phyloP scores from a whole-genome alignment of 306 rosid genomes.

The Cucumis melo region DNA sequence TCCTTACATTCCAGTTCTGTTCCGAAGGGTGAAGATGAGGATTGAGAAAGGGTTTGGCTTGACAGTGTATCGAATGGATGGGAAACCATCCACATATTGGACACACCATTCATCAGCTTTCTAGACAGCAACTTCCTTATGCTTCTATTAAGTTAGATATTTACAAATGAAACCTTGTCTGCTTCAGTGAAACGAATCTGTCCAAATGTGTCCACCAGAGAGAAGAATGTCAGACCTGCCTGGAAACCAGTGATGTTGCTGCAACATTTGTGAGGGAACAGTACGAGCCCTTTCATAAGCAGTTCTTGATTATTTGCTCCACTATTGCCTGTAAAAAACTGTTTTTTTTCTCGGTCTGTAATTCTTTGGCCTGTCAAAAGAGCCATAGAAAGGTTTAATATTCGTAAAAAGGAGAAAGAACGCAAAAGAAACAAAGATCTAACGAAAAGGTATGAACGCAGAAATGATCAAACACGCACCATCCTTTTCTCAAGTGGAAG shows the following conservation, averaged over 20 bases:
- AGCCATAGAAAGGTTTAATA: neutral
- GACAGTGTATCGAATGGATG: conserved; percentile 31
- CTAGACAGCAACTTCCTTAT: conserved; percentile 45
- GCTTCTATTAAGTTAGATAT: conserved; percentile 66
- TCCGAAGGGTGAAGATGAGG: conserved; percentile 29
- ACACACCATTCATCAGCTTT: conserved; percentile 30
- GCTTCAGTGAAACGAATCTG: conserved; percentile 8
- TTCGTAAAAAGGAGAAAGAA: neutral
- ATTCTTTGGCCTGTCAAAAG: neutral
- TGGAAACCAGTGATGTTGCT: neutral
- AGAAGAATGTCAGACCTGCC: neutral
- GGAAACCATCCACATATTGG: conserved; percentile 24
- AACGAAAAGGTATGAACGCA: neutral
- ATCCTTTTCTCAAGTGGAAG: neutral
- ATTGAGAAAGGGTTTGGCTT: conserved; percentile 33
- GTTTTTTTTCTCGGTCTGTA: neutral
- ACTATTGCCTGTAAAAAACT: neutral
- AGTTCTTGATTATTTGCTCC: neutral
- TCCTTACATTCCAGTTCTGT: conserved; percentile 50
- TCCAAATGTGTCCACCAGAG: neutral
- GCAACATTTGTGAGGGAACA: neutral
- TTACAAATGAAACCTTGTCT: conserved; percentile 71
- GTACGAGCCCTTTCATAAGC: neutral
- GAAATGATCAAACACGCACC: neutral
- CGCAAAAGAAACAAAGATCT: neutral